Conservation (phyloP, 1,284 basidiomycete genomes). For the Macrocystidia cucumis region DNA sequence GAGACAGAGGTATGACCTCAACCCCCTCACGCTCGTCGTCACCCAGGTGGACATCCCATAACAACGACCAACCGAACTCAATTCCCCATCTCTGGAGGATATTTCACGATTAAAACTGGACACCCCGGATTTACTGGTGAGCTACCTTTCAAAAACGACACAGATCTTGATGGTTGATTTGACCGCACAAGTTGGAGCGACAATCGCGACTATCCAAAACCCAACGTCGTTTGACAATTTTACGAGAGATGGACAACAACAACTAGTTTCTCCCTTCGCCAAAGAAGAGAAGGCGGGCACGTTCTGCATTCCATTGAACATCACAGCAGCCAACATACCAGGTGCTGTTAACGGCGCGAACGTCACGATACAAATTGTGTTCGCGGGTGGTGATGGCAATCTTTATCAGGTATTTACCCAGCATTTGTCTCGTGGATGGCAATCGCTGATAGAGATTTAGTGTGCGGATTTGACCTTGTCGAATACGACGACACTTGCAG, state of each 20-base stretch:
- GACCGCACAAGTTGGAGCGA: slow-evolving; percentile 26
- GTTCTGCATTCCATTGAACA: slow-evolving; percentile 46
- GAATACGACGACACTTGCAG: neutral
- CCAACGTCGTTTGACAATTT: slow-evolving; percentile 51
- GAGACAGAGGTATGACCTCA: neutral
- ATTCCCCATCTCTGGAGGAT: slow-evolving; percentile 45
- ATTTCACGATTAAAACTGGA: slow-evolving; percentile 32
- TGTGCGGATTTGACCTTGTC: too few relatives aligned
- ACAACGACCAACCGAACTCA: slow-evolving; percentile 36
- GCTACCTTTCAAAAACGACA: slow-evolving; percentile 3
- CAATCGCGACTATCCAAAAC: slow-evolving; percentile 34
- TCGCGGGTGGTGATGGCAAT: slow-evolving; percentile 41
- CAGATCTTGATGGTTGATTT: neutral
- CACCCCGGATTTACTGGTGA: slow-evolving; percentile 33
- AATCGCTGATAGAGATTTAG: too few relatives aligned
- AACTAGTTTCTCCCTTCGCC: slow-evolving; percentile 32
- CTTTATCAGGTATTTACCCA: slow-evolving; percentile 56
- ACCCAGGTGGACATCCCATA: slow-evolving; percentile 37
- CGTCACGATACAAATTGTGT: slow-evolving; percentile 41
- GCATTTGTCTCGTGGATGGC: too few relatives aligned
- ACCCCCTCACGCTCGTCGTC: slow-evolving; percentile 3
- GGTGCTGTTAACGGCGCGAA: slow-evolving; percentile 39
- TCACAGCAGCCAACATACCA: slow-evolving; percentile 32
- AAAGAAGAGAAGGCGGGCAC: slow-evolving; percentile 35
- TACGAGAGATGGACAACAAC: slow-evolving; percentile 27